phyloP scores from a whole-genome alignment of 139 green algal genomes.

The Volvox reticuliferus region DNA sequence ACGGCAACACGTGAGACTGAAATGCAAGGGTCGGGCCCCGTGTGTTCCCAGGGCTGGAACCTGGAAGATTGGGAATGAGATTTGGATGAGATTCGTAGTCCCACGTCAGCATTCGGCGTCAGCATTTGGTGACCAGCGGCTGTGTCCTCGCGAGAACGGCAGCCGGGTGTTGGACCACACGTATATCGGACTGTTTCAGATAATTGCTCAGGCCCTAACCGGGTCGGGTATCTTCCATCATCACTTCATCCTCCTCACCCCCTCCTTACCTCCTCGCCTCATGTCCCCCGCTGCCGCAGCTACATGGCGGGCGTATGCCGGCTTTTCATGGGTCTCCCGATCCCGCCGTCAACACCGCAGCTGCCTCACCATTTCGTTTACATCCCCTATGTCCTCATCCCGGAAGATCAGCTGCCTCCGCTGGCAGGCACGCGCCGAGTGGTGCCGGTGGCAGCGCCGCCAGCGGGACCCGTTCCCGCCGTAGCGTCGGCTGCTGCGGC shows the following conservation, averaged over 20 bases:
- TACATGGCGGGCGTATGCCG: constrained; percentile 36
- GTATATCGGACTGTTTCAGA: too few species aligned
- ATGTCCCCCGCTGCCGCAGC: not conserved
- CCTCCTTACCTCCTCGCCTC: not conserved
- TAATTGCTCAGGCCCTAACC: too few species aligned
- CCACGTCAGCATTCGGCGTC: too few species aligned
- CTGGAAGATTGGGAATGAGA: too few species aligned
- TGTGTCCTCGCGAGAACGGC: too few species aligned
- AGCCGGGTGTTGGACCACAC: too few species aligned
- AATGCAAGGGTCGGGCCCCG: too few species aligned
- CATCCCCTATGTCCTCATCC: not conserved
- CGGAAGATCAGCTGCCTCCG: not conserved
- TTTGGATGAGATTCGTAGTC: too few species aligned
- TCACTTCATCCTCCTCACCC: not conserved
- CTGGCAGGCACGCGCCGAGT: constrained; percentile 14
- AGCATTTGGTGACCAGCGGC: too few species aligned
- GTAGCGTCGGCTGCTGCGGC: not conserved
- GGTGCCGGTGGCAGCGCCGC: not conserved
- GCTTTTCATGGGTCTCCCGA: constrained; percentile 31
- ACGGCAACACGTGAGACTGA: constrained; percentile 30
- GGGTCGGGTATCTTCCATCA: too few species aligned
- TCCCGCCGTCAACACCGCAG: constrained; percentile 14
- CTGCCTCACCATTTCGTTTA: constrained; percentile 29
- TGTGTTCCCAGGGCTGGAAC: too few species aligned
- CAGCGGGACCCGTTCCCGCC: not conserved